Evolutionary conservation across 805 yeast genomes (phyloP), one percentile per base, ranked within the genome.

Genomic region (Sungouiozyma intestinalis): DNA sequence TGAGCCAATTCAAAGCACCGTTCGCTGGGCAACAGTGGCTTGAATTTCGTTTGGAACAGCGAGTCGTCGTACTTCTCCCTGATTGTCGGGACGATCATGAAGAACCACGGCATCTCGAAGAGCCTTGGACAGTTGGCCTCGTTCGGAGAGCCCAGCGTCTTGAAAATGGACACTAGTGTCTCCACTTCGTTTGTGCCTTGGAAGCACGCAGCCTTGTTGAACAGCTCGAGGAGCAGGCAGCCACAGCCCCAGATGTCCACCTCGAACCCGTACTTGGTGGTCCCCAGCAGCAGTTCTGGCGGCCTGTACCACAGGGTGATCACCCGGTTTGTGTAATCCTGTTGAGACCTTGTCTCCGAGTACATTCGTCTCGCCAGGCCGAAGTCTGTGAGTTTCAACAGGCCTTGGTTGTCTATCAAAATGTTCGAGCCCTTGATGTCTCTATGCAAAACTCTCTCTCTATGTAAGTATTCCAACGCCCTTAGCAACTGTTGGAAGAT

Each of bases 161-260:
- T 76, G 57, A 79, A 86, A 5, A 92, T 85, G 27, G 80, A 76
- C 50, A 74, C 71, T 21, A 92, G 60, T 59, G 90, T 97, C 40
- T 84, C 80, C 33, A 92, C 71, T 55, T 92, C 98, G 60, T 92
- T 94, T 17, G 72, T 70, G 1, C 96, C 97, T 60, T 81, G 94
- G 59, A 92, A 92, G 1, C 81, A 67, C 0, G 97, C 94, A 27
- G 65, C 64, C 48, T 79, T 74, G 1, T 80, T 74, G 55, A 85
- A 86, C 33, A 92, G 61, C 59, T 92, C 97, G 20, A 86, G 73
- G 45, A 92, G 66, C 19, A 92, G 67, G 65, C 97, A 92, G 2
- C 98, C 98, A 46, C 86, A 79, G 0, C 97, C 96, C 98, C 98
- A 92, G 50, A 86, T 79, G 57, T 92, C 98, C 8, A 92, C 92